phyloP scores from a whole-genome alignment of 768 basidiomycete genomes.

The Suillus plorans region DNA sequence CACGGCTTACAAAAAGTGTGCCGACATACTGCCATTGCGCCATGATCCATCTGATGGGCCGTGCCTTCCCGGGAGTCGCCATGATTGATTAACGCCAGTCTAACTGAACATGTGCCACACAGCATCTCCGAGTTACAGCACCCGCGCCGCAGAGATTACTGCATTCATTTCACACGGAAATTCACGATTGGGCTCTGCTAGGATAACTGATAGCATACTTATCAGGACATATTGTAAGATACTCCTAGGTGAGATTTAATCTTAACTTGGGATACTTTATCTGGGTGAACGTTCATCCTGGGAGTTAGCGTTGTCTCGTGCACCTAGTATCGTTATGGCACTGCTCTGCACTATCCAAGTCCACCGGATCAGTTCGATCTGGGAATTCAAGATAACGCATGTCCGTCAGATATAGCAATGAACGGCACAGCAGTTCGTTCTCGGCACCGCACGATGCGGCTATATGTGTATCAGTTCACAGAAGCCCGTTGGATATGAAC shows the following conservation, averaged over 20 bases:
- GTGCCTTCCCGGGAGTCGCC: neutral
- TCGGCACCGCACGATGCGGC: slow-evolving; percentile 4
- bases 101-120: neutral
- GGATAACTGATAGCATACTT: neutral
- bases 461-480: slow-evolving; percentile 1
- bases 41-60: neutral
- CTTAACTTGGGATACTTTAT: neutral
- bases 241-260: neutral
- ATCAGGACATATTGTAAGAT: neutral
- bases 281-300: neutral
- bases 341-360: neutral
- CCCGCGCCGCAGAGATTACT: neutral
- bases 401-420: neutral
- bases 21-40: neutral
- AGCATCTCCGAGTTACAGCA: neutral
- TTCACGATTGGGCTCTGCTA: neutral
- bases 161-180: neutral
- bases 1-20: neutral
- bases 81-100: neutral
- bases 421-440: neutral
- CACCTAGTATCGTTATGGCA: neutral
- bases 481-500: neutral
- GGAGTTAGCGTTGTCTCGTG: neutral
- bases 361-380: neutral
- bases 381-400: neutral